Conservation (phyloP, 2,329 filamentous ascomycete species). For the Atkinsonella texensis region DNA sequence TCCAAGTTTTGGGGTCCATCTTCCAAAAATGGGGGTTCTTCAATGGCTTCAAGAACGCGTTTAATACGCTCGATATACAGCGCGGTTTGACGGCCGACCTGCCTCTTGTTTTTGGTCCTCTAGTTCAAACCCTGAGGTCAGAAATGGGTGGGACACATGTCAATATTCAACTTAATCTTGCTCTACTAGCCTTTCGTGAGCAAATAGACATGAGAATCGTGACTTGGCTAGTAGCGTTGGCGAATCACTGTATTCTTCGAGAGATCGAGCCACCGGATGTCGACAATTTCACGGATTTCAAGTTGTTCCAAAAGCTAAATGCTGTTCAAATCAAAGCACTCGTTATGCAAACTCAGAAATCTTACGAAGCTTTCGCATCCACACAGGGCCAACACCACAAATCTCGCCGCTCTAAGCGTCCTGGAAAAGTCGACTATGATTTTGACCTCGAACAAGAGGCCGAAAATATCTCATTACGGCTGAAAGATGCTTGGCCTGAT, state of each 20-base stretch:
- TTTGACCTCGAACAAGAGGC: neutral
- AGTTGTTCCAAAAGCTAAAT: neutral
- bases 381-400: neutral
- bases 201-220: neutral
- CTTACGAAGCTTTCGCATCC: neutral
- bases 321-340: neutral
- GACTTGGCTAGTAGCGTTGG: constrained; percentile 2
- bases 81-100: neutral
- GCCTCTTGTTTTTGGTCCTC: neutral
- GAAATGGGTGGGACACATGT: neutral
- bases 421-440: neutral
- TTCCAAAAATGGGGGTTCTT: neutral
- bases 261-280: neutral
- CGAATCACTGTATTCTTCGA: neutral
- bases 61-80: neutral
- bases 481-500: neutral
- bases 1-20: neutral
- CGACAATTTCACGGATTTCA: neutral
- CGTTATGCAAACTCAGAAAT: neutral
- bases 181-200: neutral
- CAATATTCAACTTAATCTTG: neutral
- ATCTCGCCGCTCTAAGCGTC: neutral
- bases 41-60: neutral
- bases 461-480: neutral
- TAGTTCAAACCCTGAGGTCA: neutral